Evolutionary conservation across 2,329 filamentous ascomycete species (phyloP), one percentile per base, ranked within the genome.

Genomic region (Trichophyton verrucosum): DNA sequence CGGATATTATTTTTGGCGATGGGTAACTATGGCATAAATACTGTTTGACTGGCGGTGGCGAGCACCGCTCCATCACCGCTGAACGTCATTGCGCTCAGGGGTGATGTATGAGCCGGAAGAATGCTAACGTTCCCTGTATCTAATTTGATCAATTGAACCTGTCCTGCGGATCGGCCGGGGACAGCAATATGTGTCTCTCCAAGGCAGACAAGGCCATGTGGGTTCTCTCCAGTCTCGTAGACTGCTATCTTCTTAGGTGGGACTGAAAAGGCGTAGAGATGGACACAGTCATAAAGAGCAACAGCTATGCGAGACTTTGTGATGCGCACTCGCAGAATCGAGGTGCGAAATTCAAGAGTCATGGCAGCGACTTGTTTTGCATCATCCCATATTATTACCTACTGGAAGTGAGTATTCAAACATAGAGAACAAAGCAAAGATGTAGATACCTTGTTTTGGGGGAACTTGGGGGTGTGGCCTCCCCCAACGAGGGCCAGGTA

Each of bases 401-500:
- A 65, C 27, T 20, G 1, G 20, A 8, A 27, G 60, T 15, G 56
- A 60, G 27, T 17, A 30, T 27, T 61, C 44, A 6, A 17, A 30
- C 13, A 44, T 15, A 24, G 22, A 53, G 40, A 17, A 36, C 13
- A 22, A 38, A 30, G 8, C 8, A 44, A 2, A n/a, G 7, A 40
- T 33, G 60, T 20, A 51, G 64, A 60, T 68, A 86, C 89, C 79
- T 95, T 95, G 75, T 91, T 95, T 70, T 87, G 87, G 13, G 90
- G 86, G 68, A 90, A 94, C 69, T 92, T 92, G 59, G 91, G 90
- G 62, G 86, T 84, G 67, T 83, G 87, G 57, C 94, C 91, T 66
- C 92, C 92, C 65, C 91, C 91, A 60, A 96, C 90, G 8, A 97
- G 81, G 30, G 89, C 92, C 40, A 96, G 80, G 72, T 91, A 95